phyloP scores from a whole-genome alignment of 176 grass and related monocot genomes.

The Panicum miliaceum region DNA sequence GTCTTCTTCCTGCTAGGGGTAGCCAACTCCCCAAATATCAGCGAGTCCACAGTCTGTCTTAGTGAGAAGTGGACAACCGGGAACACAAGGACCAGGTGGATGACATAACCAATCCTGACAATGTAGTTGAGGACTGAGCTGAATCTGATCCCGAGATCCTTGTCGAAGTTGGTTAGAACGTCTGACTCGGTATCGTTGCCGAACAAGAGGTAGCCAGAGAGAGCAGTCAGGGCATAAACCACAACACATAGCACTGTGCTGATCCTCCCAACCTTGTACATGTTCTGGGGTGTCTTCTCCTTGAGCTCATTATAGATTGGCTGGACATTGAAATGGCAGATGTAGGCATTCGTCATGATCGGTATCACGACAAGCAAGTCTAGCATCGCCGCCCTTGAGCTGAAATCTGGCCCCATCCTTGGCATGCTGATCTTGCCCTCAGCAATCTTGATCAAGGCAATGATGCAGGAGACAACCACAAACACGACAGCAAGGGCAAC shows the following conservation, averaged over 20 bases:
- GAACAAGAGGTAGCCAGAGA: conserved; percentile 89
- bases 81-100: conserved; percentile 93
- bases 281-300: conserved; percentile 77
- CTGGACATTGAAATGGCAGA: conserved; percentile 96
- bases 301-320: conserved; percentile 98
- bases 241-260: conserved; percentile 69
- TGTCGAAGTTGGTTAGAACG: conserved; percentile 95
- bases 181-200: conserved; percentile 84
- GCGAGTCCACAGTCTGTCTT: conserved; percentile 84
- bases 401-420: conserved; percentile 86
- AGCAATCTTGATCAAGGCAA: conserved; percentile 69
- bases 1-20: conserved; percentile 68
- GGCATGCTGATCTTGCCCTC: conserved; percentile 66
- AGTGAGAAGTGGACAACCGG: conserved; percentile 96
- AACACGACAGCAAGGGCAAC: conserved; percentile 84
- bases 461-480: conserved; percentile 76
- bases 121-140: conserved; percentile 88
- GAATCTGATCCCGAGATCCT: conserved; percentile 92
- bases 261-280: conserved; percentile 82
- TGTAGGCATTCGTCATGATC: conserved; percentile 94
- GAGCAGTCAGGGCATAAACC: conserved; percentile 75
- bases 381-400: conserved; percentile 66
- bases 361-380: conserved; percentile 91
- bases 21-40: conserved; percentile 59
- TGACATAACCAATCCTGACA: conserved; percentile 88